Evolutionary conservation across 495 filamentous ascomycete genomes (phyloP).

Genomic region (Parathielavia hyrcaniae): DNA sequence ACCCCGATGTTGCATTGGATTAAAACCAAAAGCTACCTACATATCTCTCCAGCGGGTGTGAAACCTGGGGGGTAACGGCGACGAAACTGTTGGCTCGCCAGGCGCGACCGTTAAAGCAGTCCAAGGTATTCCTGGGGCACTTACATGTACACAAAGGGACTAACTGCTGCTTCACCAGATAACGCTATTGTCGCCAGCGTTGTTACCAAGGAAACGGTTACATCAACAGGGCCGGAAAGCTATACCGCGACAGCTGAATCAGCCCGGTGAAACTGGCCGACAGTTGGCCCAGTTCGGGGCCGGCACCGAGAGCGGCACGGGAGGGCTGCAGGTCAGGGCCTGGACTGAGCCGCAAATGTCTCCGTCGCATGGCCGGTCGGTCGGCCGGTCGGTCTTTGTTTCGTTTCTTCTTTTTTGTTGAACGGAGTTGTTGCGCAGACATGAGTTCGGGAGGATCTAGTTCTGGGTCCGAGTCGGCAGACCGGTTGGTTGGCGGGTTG

Average conservation of each 20-base stretch:
- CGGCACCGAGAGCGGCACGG: slow-evolving; percentile 3
- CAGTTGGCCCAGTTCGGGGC: not conserved
- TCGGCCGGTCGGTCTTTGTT: not conserved
- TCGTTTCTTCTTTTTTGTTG: slow-evolving; percentile 8
- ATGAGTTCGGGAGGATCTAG: not conserved
- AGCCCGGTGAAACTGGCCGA: not conserved
- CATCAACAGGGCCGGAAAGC: not conserved
- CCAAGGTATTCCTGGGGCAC: too few relatives aligned
- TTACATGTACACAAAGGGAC: not conserved
- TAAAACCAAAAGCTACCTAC: too few relatives aligned
- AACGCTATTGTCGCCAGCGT: not conserved
- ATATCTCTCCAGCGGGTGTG: too few relatives aligned
- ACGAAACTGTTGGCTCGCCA: not conserved
- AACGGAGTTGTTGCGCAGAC: not conserved
- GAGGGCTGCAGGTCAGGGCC: not conserved
- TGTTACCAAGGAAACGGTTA: not conserved
- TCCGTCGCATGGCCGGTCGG: not conserved
- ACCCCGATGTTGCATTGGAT: too few relatives aligned
- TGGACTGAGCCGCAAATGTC: not conserved
- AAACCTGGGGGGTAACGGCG: too few relatives aligned
- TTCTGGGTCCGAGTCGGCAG: not conserved
- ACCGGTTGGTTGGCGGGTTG: not conserved
- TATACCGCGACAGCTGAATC: not conserved
- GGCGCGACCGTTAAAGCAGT: not conserved
- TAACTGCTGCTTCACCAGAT: not conserved